Evolutionary conservation across 345 rosid species (phyloP).

Genomic region (Cochlearia excelsa): DNA sequence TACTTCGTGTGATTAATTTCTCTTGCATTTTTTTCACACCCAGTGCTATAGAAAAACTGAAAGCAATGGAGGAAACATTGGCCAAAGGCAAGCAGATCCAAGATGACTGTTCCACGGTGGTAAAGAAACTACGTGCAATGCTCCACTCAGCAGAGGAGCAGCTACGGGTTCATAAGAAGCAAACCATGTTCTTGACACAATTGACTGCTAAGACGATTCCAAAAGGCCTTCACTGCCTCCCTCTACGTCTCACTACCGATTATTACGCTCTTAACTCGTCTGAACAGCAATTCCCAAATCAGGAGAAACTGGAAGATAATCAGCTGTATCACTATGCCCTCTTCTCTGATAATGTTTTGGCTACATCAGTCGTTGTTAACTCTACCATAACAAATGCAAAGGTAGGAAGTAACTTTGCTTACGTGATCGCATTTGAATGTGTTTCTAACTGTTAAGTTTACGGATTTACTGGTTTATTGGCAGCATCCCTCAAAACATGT

Average conservation of each 20-base stretch:
- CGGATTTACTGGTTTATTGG: conserved; percentile 30
- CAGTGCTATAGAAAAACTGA: conserved; percentile 73
- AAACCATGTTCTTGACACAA: conserved; percentile 88
- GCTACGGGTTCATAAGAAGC: conserved; percentile 89
- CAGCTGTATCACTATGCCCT: conserved; percentile 78
- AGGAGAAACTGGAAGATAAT: conserved; percentile 69
- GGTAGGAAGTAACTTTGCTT: conserved; percentile 43
- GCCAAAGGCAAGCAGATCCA: conserved; percentile 81
- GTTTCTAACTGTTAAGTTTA: conserved; percentile 22
- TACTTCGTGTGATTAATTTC: conserved; percentile 14
- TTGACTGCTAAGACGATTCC: conserved; percentile 95
- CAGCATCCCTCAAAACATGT: conserved; percentile 89
- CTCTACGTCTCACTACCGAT: conserved; percentile 83
- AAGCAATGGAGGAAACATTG: conserved; percentile 83
- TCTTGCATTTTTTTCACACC: conserved; percentile 23
- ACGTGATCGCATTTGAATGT: background rate
- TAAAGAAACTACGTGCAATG: conserved; percentile 94
- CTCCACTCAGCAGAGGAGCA: conserved; percentile 97
- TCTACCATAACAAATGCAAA: conserved; percentile 79
- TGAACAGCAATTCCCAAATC: conserved; percentile 63
- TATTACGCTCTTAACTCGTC: conserved; percentile 66
- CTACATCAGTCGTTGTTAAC: conserved; percentile 90
- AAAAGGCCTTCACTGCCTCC: conserved; percentile 98
- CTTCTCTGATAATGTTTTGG: conserved; percentile 92
- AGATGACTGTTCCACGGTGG: conserved; percentile 81